These are phyloP conservation scores for Rhododendron mucronatum DNA, from an alignment of 148 eudicot genomes.

Conservation along the genomic window DNA sequence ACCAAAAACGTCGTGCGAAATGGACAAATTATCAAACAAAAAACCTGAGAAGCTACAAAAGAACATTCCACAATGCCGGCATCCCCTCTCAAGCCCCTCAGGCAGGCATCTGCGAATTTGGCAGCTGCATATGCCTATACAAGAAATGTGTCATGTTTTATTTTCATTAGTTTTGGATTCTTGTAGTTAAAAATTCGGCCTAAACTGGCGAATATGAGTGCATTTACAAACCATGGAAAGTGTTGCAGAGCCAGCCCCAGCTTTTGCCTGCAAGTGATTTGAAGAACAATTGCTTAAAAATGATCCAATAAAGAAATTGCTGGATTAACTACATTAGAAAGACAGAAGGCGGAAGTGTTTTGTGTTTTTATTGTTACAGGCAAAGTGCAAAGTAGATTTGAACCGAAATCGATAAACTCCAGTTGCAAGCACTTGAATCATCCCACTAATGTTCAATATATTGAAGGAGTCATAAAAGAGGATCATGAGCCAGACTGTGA, in stretches of 20 bases:
- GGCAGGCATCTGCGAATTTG: slow-evolving; percentile 91
- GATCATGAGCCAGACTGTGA: not conserved
- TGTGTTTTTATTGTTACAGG: not conserved
- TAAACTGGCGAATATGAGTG: not conserved
- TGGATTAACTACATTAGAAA: not conserved
- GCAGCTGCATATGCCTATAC: slow-evolving; percentile 92
- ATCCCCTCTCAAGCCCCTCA: slow-evolving; percentile 87
- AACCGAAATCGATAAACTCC: not conserved
- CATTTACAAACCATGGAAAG: slow-evolving; percentile 73
- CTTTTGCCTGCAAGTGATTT: slow-evolving; percentile 70
- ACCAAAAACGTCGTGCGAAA: not conserved
- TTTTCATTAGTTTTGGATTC: not conserved
- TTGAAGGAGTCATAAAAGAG: not conserved
- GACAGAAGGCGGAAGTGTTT: not conserved
- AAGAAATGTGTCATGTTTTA: not conserved
- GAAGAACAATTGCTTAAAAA: not conserved
- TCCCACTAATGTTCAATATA: not conserved
- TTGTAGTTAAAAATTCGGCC: not conserved
- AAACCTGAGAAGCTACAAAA: slow-evolving; percentile 49
- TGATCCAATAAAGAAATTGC: not conserved
- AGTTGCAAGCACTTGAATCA: not conserved
- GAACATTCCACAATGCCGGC: slow-evolving; percentile 66
- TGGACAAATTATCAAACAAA: not conserved
- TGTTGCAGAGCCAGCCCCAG: slow-evolving; percentile 96
- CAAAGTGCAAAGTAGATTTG: not conserved